Evolutionary conservation across 1,139 yeast genomes (phyloP), one percentile per base, ranked within the genome.

Genomic region (Yamadazyma sp.): DNA sequence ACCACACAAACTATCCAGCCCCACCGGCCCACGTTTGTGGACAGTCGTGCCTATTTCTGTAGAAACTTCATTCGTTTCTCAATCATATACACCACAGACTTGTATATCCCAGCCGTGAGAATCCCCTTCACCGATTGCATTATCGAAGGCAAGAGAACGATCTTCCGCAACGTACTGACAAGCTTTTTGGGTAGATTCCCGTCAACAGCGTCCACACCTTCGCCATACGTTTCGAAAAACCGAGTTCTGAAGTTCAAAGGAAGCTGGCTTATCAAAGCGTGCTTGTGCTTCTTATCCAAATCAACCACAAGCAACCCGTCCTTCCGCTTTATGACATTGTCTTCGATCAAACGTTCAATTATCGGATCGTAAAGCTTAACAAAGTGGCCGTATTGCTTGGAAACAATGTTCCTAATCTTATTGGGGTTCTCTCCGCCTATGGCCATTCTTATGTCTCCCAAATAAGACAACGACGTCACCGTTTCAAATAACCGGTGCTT

Each of bases 381-480:
- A 64, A 92, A 92, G 46, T 79, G 75, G 16, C 65, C 64, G 48
- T 77, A 76, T 62, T 94, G 97, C 56, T 86, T 85, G 18, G 66
- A 62, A 5, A 92, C 98, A 46, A 92, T 92, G 59, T 94, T 92
- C 39, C 72, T 70, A 23, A 91, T 86, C 61, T 92, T 92, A 54
- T 83, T 74, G 8, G 98, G 97, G 59, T 92, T 87, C 61, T 92
- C 98, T 4, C 92, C 95, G 2, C 95, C 95, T 33, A 89, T 70
- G 32, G 76, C 69, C 80, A 89, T 85, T 49, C 99, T 75, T 27
- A 91, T 83, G 59, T 92, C 99, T 12, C 98, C 98, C 61, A 83
- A 65, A 58, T 92, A 94, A 16, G 96, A 87, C 16, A 94, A 64
- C 12, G 81, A 79, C 0, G 98, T 84, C 36, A 92, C 84, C 46